A percentile compares a stretch with the other conserved stretches of the same genome.
Evolutionary conservation across 2,329 filamentous ascomycete species (phyloP).

Genomic region (Purpureocillium takamizusanense): DNA sequence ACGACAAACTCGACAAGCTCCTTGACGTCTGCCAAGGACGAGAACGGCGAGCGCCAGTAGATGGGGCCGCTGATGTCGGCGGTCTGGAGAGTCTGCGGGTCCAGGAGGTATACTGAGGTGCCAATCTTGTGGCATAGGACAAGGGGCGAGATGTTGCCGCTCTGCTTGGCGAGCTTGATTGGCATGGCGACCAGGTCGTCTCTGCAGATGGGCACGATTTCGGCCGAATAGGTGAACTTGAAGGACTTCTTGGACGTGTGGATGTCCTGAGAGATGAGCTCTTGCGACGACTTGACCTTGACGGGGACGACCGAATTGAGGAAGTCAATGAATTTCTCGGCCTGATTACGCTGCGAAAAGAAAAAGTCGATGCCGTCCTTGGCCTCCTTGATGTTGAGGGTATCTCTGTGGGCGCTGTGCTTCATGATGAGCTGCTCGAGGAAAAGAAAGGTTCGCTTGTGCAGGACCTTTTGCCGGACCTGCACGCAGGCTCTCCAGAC

Average conservation of each 20-base stretch:
- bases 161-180: constrained; percentile 75
- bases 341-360: constrained; percentile 82
- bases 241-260: constrained; percentile 88
- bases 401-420: constrained; percentile 82
- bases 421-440: constrained; percentile 95
- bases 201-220: constrained; percentile 91
- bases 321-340: constrained; percentile 88
- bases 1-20: constrained; percentile 89
- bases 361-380: constrained; percentile 96
- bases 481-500: constrained; percentile 92
- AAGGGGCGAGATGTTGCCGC: constrained; percentile 83
- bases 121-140: constrained; percentile 82
- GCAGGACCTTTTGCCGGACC: constrained; percentile 91
- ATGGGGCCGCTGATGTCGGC: constrained; percentile 73
- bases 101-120: constrained; percentile 80
- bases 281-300: constrained; percentile 65
- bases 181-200: constrained; percentile 94
- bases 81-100: constrained; percentile 84
- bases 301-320: constrained; percentile 73
- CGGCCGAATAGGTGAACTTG: constrained; percentile 87
- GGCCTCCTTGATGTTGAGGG: constrained; percentile 96
- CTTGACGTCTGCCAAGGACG: constrained; percentile 70
- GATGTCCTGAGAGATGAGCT: constrained; percentile 86
- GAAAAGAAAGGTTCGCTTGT: constrained; percentile 68
- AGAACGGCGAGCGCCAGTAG: constrained; percentile 89